Base-by-base conservation (phyloP, 768 basidiomycete genomes). In the Pholiota microspora region DNA sequence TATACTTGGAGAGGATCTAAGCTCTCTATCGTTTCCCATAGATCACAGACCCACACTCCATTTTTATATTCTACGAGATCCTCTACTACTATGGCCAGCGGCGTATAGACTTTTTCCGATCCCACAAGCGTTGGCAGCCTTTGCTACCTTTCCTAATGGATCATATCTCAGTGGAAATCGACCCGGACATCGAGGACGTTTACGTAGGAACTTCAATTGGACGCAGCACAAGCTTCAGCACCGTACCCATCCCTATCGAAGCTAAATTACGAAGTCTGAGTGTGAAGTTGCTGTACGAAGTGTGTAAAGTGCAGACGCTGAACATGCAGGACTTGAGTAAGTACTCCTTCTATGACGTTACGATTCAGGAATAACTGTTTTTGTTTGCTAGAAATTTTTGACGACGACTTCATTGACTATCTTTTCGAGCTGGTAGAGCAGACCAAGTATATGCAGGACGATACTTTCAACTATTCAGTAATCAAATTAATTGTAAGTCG, bases 371-470 rank as follows among this genome's bases (percentile, higher is more conserved):
- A 42, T 28, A 15, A 7, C 18, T 21, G 5, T 23, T 12, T 34
- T 40, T 12, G 32, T 40, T 27, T 40, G 35, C 3, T 61, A 96
- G 94, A 78, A 35, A 76, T 88, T 45, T 98, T 97, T 65, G 78
- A 82, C 59, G 90, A 96, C 59, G 47, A 73, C 0, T 97, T 98
- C 68, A 86, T 99, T 45, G 91, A 94, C 56, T 83, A 87, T 62
- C 71, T 99, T 44, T 96, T 97, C 62, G 90, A 96, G 49, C 81
- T 98, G 38, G 92, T 99, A 34, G 97, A 99, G 67, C 85, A 89
- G 61, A 98, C 97, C 0, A 78, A 91, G 44, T 80, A 88, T 58
- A 84, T 91, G 74, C 83, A 85, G 1, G 95, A 98, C 63, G 97
- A 99, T 57, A 83, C 86, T 0, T 88, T 98, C 71, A 98, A 98